Evolutionary conservation across 2,329 filamentous ascomycete species (phyloP), one percentile per base, ranked within the genome.

Genomic region (Daldinia sp.): DNA sequence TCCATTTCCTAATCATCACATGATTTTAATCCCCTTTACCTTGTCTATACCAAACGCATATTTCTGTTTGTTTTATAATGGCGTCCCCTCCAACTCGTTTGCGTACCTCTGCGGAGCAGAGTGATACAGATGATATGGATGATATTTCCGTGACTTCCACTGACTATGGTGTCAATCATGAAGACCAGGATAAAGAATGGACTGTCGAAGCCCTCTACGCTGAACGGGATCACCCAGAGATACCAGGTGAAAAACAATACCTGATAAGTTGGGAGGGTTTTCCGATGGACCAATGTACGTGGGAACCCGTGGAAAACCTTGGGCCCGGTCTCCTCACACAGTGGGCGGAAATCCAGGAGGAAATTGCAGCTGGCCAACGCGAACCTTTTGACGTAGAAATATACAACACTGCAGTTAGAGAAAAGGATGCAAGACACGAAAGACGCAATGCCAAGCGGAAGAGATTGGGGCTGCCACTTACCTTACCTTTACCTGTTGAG

Each of bases 211-310:
- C 79, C 15, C 82, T 91, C 37, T 77, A 88, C 18, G 82, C 82
- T 0, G 84, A 89, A 73, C 79, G 79, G 13, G 68, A 72, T 1
- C 67, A 77, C 7, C 72, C 73, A 4, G 61, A 71, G 7, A 26
- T 46, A 2, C 70, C 75, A 4, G 79, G 78, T 4, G 74, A 75
- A 15, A 78, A 74, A 30, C 73, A 80, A 26, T 93, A 88, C 74
- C 83, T 93, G 1, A 85, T 92, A 23, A 84, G 87, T 66, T 93
- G 91, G 91, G 80, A 82, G 28, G 84, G 81, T 1, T 94, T 90
- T 73, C 81, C 83, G 1, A 68, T 89, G 4, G 77, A 87, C n/a
- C 78, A 86, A 64, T 83, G 84, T 62, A 89, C 87, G 0, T 89
- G 87, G 87, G 87, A 89, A 70, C 85, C 86, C 0, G 70, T 74